Percentiles rank a stretch among this genome's conserved stretches.
These are phyloP conservation scores for Diaporthe caulivora DNA, from an alignment of 2,329 filamentous ascomycete species.

Conservation along the genomic window DNA sequence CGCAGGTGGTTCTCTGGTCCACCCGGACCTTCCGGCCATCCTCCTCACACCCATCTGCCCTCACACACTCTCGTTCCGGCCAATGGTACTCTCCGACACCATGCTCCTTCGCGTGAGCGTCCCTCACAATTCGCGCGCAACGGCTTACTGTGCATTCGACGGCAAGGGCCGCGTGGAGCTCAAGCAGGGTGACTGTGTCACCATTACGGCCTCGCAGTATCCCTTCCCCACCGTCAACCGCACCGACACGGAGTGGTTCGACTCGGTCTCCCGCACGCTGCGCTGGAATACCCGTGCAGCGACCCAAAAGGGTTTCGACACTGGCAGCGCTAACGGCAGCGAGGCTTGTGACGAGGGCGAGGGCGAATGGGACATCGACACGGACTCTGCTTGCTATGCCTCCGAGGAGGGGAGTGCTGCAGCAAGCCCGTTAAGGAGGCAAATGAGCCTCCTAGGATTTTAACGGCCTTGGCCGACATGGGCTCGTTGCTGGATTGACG, in stretches of 20 bases:
- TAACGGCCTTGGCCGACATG: constrained; percentile 44
- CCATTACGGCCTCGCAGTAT: constrained; percentile 94
- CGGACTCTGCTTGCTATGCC: constrained; percentile 79
- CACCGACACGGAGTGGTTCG: constrained; percentile 93
- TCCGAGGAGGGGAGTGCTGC: constrained; percentile 79
- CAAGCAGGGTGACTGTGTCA: constrained; percentile 93
- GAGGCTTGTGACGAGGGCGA: constrained; percentile 65
- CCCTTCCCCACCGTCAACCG: constrained; percentile 97
- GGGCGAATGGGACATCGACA: constrained; percentile 93
- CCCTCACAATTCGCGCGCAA: constrained; percentile 86
- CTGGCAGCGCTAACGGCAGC: constrained; percentile 53
- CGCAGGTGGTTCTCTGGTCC: constrained; percentile 93
- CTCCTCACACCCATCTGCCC: constrained; percentile 97
- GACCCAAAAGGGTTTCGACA: constrained; percentile 89
- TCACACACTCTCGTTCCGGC: constrained; percentile 95
- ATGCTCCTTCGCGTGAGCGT: constrained; percentile 92
- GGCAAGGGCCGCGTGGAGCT: constrained; percentile 96
- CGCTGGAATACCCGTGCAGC: constrained; percentile 96
- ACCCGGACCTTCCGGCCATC: constrained; percentile 96
- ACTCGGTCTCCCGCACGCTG: constrained; percentile 90
- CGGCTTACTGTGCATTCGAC: constrained; percentile 97
- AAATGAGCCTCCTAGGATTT: constrained; percentile 80
- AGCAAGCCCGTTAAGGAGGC: constrained; percentile 76
- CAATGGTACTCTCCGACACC: constrained; percentile 97
- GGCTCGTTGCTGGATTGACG: neutral